phyloP scores from a whole-genome alignment of 257 asterid species.

The Scutellaria minor region DNA sequence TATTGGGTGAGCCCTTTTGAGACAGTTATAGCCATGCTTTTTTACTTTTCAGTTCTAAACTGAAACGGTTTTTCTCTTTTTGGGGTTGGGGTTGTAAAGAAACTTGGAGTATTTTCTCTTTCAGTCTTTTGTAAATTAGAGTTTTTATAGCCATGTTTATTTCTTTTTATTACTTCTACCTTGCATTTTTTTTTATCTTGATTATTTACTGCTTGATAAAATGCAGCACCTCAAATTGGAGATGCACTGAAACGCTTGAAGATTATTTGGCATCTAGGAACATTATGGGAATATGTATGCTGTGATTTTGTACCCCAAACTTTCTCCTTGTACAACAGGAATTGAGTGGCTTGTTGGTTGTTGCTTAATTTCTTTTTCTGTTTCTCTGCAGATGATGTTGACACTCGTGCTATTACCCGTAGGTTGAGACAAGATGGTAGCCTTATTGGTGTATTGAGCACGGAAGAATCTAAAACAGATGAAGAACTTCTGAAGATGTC shows the following conservation, averaged over 20 bases:
- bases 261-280: conserved; percentile 90
- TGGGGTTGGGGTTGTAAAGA: not conserved
- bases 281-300: conserved; percentile 94
- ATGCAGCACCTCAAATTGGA: conserved; percentile 88
- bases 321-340: conserved; percentile 24
- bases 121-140: not conserved
- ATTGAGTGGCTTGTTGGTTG: not conserved
- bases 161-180: conserved; percentile 23
- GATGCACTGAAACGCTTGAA: conserved; percentile 76
- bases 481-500: conserved; percentile 81
- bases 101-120: not conserved
- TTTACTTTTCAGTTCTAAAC: not conserved
- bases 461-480: conserved; percentile 75
- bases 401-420: conserved; percentile 96
- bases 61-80: not conserved
- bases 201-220: conserved; percentile 26
- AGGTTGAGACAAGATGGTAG: conserved; percentile 91
- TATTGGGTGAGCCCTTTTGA: conserved; percentile 59
- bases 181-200: conserved; percentile 9
- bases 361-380: conserved; percentile 35
- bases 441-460: conserved; percentile 93
- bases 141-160: not conserved
- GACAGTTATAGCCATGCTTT: conserved; percentile 12
- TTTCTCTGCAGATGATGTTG: conserved; percentile 76
- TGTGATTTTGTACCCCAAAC: conserved; percentile 25